phyloP scores from a whole-genome alignment of 1,284 basidiomycete genomes.

The Moesziomyces parantarcticus region DNA sequence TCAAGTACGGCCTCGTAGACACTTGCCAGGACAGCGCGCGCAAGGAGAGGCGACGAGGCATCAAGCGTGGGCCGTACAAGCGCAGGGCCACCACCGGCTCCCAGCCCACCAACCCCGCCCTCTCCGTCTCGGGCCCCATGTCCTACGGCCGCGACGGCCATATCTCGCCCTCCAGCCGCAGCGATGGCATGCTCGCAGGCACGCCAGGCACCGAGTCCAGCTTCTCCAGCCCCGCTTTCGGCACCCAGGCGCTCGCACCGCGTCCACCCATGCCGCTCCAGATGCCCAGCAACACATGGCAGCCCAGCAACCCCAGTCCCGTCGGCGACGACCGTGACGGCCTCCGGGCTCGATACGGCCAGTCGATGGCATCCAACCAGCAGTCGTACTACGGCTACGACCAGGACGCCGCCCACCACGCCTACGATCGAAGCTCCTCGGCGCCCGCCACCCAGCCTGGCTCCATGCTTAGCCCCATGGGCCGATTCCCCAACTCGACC shows the following conservation, averaged over 20 bases:
- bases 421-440: slow-evolving; percentile 43
- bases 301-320: slow-evolving; percentile 17
- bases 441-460: slow-evolving; percentile 34
- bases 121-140: slow-evolving; percentile 26
- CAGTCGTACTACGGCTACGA: slow-evolving; percentile 39
- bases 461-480: slow-evolving; percentile 37
- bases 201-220: slow-evolving; percentile 34
- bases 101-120: slow-evolving; percentile 34
- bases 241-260: slow-evolving; percentile 24
- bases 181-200: slow-evolving; percentile 38
- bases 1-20: slow-evolving; percentile 83
- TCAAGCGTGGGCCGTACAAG: slow-evolving; percentile 90
- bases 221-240: slow-evolving; percentile 43
- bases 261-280: slow-evolving; percentile 44
- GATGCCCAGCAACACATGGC: slow-evolving; percentile 39
- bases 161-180: slow-evolving; percentile 33
- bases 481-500: slow-evolving; percentile 26
- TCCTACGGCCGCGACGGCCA: slow-evolving; percentile 36
- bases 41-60: slow-evolving; percentile 84
- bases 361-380: slow-evolving; percentile 13
- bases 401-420: slow-evolving; percentile 35
- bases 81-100: slow-evolving; percentile 70
- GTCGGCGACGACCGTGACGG: slow-evolving; percentile 42
- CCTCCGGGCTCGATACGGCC: slow-evolving; percentile 28
- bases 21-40: slow-evolving; percentile 83